Base-by-base conservation (phyloP, 805 yeast genomes). In the Torulaspora maleeae region DNA sequence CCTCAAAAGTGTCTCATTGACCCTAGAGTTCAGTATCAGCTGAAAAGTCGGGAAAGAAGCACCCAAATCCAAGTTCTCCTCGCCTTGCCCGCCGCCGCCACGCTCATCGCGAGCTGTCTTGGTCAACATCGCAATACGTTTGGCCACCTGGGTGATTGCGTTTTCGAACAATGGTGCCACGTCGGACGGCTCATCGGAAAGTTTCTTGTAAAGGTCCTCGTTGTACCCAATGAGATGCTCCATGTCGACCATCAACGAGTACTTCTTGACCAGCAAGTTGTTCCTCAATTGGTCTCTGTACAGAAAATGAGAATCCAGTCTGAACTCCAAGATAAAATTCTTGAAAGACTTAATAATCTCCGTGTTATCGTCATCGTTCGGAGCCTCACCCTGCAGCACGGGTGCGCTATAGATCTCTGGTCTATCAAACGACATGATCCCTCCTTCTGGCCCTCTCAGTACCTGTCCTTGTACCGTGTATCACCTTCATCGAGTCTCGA, bases 211-310 rank as follows among this genome's bases (percentile, higher is more conserved):
- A 43, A 93, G 73, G 55, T 86, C 95, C 60, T 88, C 98, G 59
- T 88, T 86, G 70, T 80, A 93, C 7, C 88, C 82, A 45, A 91
- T 84, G 47, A 93, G 70, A 61, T 93, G 96, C 44, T 84, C 95
- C 38, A 86, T 75, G 53, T 86, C 80, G 9, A 93, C 95, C 2
- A 78, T 77, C 41, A 93, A 67, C 33, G 75, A 77, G 67, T 80
- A 90, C 57, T 82, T 79, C 45, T 82, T 82, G 51, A 87, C 82
- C 41, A 91, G 72, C 38, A 95, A 70, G 65, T 90, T 88, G 58
- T 88, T 95, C 55, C 96, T 75, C 44, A 93, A 73, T 63, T 90
- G 96, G 58, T 90, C 96, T 73, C 95, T 75, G 71, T 91, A 91
- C 32, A 89, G 73, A 64, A 86, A 93, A 62, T 80, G 83, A 47